A percentile compares a stretch with the other conserved stretches of the same genome.
phyloP scores from a whole-genome alignment of 2,329 filamentous ascomycete species.

The Coleophoma eucalyptorum region DNA sequence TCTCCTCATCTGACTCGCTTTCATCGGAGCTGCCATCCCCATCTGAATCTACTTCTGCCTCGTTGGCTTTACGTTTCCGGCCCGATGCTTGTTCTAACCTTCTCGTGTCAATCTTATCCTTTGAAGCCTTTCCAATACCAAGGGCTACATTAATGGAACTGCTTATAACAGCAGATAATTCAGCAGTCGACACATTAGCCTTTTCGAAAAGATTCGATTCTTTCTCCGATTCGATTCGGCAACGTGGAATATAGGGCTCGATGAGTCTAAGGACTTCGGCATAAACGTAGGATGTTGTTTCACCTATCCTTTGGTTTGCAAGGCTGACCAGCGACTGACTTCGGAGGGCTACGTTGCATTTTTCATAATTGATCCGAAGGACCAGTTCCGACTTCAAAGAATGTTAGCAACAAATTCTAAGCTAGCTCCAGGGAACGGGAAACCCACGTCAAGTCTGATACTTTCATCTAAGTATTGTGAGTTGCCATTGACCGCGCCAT shows the following conservation, averaged over 20 bases:
- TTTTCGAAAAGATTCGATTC: conserved; percentile 29
- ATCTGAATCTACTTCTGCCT: conserved; percentile 20
- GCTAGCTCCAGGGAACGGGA: conserved; percentile 6
- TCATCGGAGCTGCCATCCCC: conserved; percentile 18
- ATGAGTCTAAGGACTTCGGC: conserved; percentile 66
- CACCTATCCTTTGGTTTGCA: conserved; percentile 66
- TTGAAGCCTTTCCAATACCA: conserved; percentile 53
- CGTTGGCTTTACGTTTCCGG: conserved; percentile 17
- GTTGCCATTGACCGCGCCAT: conserved; percentile 38
- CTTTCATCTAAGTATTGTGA: conserved; percentile 36
- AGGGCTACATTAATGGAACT: conserved; percentile 47
- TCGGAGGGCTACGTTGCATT: conserved; percentile 77
- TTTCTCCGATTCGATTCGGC: conserved; percentile 55
- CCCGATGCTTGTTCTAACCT: conserved; percentile 43
- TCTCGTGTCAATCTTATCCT: conserved; percentile 40
- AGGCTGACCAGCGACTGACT: conserved; percentile 74
- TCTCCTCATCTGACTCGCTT: conserved; percentile 8
- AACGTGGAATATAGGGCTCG: conserved; percentile 65
- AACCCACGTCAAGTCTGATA: conserved; percentile 46
- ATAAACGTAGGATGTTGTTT: conserved; percentile 76
- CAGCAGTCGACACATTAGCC: conserved; percentile 46
- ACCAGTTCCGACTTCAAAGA: conserved; percentile 60
- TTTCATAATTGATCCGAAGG: conserved; percentile 79
- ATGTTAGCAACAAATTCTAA: conserved; percentile 20
- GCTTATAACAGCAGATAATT: conserved; percentile 52